Evolutionary conservation across 2,329 filamentous ascomycete species (phyloP), one percentile per base, ranked within the genome.

Genomic region (Colletotrichum simmondsii): DNA sequence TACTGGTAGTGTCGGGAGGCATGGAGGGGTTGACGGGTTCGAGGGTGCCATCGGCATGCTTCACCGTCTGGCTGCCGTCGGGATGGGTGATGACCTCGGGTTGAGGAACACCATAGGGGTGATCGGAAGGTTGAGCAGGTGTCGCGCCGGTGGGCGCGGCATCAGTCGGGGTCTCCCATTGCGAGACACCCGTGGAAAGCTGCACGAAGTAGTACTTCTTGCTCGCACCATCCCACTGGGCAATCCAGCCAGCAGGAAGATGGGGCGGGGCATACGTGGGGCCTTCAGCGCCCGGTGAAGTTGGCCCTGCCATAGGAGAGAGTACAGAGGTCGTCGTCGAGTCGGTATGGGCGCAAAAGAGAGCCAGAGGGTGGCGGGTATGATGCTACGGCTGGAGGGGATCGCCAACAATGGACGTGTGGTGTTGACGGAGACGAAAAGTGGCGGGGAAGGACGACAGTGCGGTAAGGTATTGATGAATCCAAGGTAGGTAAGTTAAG

Each of bases 141-240:
- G 89, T 91, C 78, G 85, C 90, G 74, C 91, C 90, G 26, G 89
- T 87, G 57, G 89, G 90, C 8, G 89, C 91, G 62, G 91, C 87
- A 71, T 90, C 86, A 16, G 90, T 93, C 37, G 92, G 92, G 37
- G 89, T 87, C n/a, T 94, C 92, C 92, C 92, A 94, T 82, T 94
- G 92, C 75, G 92, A 93, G 49, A 90, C 86, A 60, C 92, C 92
- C 8, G 92, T 94, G 65, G 91, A 91, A 67, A 94, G 88, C 81
- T 94, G 92, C 63, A 94, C 92, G 80, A 90, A 93, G 81, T 93
- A 93, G 80, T 92, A 93, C 80, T 92, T 92, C 80, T 86, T 88
- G 80, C 87, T 90, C 69, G 86, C 79, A 74, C 87, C 88, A 79
- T 93, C 91, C 91, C 91, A 93, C 83, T 93, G 91, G 71, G 91